Evolutionary conservation across 2,329 filamentous ascomycete species (phyloP).

Genomic region (Exophiala xenobiotica): DNA sequence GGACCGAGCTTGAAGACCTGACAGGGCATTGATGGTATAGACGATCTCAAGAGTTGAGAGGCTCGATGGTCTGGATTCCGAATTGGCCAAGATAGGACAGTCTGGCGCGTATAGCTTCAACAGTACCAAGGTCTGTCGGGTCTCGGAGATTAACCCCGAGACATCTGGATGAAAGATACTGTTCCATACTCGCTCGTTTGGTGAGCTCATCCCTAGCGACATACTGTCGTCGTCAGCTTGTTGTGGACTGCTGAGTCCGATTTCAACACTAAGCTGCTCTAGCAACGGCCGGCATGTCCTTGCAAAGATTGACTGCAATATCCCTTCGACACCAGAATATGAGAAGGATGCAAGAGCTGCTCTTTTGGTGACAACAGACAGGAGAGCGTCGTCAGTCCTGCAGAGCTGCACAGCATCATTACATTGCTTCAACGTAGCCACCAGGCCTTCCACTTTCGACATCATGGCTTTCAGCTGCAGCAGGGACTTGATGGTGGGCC

Average conservation of each 20-base stretch:
- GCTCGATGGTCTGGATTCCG: background rate
- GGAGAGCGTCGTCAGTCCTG: conserved; percentile 8
- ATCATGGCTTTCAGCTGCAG: conserved; percentile 15
- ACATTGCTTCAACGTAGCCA: conserved; percentile 8
- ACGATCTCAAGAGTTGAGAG: conserved; percentile 10
- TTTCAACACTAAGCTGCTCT: conserved; percentile 8
- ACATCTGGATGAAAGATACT: conserved; percentile 6
- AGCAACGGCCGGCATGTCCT: conserved; percentile 10
- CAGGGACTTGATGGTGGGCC: conserved; percentile 10
- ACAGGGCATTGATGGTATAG: conserved; percentile 11
- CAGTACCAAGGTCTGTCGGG: conserved; percentile 14
- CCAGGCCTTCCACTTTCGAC: conserved; percentile 2
- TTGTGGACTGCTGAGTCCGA: conserved; percentile 10
- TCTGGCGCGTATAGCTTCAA: conserved; percentile 11
- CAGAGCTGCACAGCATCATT: background rate
- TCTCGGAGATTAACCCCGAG: conserved; percentile 7
- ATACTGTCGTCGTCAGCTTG: background rate
- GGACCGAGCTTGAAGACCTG: conserved; percentile 9
- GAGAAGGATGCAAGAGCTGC: conserved; percentile 5
- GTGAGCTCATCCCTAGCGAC: background rate
- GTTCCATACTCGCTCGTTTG: conserved; percentile 1
- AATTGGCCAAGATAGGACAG: conserved; percentile 11
- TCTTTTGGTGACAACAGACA: conserved; percentile 10
- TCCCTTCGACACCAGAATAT: conserved; percentile 4
- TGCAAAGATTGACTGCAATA: conserved; percentile 14